Base-by-base conservation (phyloP, 805 yeast species). In the Zygosaccharomyces rouxii region DNA sequence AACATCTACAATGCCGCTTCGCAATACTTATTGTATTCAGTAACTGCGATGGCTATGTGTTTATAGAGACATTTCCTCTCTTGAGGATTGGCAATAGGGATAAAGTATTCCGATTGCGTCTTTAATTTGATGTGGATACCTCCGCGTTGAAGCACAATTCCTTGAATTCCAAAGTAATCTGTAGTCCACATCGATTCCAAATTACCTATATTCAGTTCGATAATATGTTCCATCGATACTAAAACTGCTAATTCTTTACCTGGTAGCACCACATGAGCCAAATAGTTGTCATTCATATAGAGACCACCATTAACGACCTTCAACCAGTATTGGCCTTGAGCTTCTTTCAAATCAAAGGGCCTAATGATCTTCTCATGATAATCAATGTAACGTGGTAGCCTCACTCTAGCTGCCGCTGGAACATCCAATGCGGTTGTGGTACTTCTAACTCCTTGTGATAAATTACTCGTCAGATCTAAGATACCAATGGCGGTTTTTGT, bases 401-500 rank as follows among this genome's bases (percentile, higher is more conserved):
- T 77, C 0, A 88, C 86, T 53, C 86, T 83, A 48, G 82, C 86
- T 42, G 90, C 76, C 0, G 84, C 84, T 38, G 83, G 89, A 3
- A 77, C 80, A 63, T 89, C 96, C 63, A 89, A 84, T 1, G 86
- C 92, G 0, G 96, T 87, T 0, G 99, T 89, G 0, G 97, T 87
- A 63, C 84, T 90, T 51, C 90, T 77, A 42, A 95, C 89, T 23
- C 98, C 98, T 63, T 90, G 97, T 69, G 96, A 83, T 31, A 94
- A 83, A 66, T 88, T 92, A 46, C 86, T 85, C 0, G 98, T 96
- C 53, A 95, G 73, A 63, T 94, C 99, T 55, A 94, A 83, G 21
- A 94, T 64, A 10, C 99, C 99, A 56, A 92, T 89, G 0, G 97
- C 96, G 0, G 98, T 88, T 71, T 94, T 94, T 0, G 99, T 90